These are phyloP conservation scores for Magnusiomyces tetraspermus DNA, from an alignment of 1,139 yeast genomes.

Conservation along the genomic window DNA sequence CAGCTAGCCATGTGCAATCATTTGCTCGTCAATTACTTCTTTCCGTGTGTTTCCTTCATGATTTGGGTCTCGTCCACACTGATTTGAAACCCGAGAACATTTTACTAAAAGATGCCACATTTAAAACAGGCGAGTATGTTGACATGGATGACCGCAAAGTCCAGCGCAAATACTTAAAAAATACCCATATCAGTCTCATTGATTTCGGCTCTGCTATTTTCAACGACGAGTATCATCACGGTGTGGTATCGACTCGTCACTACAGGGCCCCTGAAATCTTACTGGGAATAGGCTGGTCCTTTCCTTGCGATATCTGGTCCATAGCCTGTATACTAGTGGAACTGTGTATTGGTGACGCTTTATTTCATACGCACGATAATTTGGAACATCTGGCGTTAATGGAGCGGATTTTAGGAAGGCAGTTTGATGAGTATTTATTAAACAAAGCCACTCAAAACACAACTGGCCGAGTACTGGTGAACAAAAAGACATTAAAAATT, in stretches of 20 bases:
- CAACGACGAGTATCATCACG: slow-evolving; percentile 86
- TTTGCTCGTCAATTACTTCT: slow-evolving; percentile 77
- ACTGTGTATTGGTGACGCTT: slow-evolving; percentile 87
- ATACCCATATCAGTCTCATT: slow-evolving; percentile 79
- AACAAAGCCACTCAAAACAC: slow-evolving; percentile 22
- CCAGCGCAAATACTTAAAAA: slow-evolving; percentile 36
- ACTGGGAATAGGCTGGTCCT: slow-evolving; percentile 85
- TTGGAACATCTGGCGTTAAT: slow-evolving; percentile 91
- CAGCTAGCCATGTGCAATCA: slow-evolving; percentile 73
- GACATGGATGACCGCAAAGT: slow-evolving; percentile 8
- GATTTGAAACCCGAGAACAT: slow-evolving; percentile 95
- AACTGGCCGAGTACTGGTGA: slow-evolving; percentile 20
- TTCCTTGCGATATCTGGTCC: slow-evolving; percentile 96
- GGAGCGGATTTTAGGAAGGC: slow-evolving; percentile 53
- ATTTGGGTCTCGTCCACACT: slow-evolving; percentile 81
- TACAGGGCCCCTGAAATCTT: slow-evolving; percentile 97
- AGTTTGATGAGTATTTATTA: slow-evolving; percentile 26
- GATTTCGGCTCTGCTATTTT: slow-evolving; percentile 96
- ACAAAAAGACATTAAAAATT: slow-evolving; percentile 17
- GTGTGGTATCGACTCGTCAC: slow-evolving; percentile 83
- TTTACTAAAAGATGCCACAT: slow-evolving; percentile 40
- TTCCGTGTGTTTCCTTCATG: slow-evolving; percentile 84
- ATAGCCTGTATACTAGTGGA: slow-evolving; percentile 91
- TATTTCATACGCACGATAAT: slow-evolving; percentile 92
- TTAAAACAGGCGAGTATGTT: slow-evolving; percentile 15